Conservation (phyloP, 2,329 filamentous ascomycete species). For the Blastomyces parvus region DNA sequence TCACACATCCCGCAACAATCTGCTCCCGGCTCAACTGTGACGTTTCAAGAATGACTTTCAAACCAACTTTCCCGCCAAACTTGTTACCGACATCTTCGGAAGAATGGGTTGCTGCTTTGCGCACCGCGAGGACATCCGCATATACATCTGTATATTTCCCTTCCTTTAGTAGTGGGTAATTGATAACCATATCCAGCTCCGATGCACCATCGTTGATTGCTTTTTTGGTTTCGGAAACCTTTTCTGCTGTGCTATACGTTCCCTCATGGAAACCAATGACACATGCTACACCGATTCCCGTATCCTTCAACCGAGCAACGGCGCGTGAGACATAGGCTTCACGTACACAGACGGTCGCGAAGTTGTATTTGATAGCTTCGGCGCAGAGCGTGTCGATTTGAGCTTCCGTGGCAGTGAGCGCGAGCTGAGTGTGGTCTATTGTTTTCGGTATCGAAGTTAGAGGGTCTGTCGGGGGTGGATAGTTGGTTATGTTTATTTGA, state of each 20-base stretch:
- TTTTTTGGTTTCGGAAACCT: constrained; percentile 43
- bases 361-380: constrained; percentile 41
- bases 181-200: constrained; percentile 53
- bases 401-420: constrained; percentile 34
- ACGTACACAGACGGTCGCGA: constrained; percentile 48
- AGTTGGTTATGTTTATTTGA: constrained; percentile 13
- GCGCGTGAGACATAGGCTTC: constrained; percentile 44
- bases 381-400: constrained; percentile 47
- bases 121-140: constrained; percentile 44
- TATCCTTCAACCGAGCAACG: constrained; percentile 39
- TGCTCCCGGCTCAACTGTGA: constrained; percentile 41
- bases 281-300: constrained; percentile 44
- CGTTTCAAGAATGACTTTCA: constrained; percentile 54
- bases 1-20: constrained; percentile 45
- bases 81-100: constrained; percentile 25
- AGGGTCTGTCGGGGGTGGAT: constrained; percentile 20
- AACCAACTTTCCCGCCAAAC: constrained; percentile 30
- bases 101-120: constrained; percentile 31
- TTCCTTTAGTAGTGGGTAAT: constrained; percentile 41
- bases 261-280: constrained; percentile 54
- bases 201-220: constrained; percentile 43
- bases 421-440: constrained; percentile 38
- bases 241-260: constrained; percentile 42
- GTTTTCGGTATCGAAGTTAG: constrained; percentile 23
- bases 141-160: constrained; percentile 43